These are phyloP conservation scores for Magnolia officinalis DNA, from an alignment of 164 flowering plant genomes.

Conservation along the genomic window DNA sequence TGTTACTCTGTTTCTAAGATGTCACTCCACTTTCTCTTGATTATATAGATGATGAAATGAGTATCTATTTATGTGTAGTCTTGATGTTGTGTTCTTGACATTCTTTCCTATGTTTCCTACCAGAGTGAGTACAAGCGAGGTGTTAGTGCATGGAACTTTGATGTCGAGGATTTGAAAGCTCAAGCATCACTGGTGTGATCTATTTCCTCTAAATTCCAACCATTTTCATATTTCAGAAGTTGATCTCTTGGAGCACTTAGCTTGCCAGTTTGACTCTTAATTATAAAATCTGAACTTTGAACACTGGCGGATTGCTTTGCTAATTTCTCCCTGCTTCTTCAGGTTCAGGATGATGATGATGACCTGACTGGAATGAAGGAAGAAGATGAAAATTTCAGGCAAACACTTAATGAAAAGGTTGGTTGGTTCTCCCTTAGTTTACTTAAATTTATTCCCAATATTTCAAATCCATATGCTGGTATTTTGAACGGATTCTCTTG, in stretches of 20 bases:
- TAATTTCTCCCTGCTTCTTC: conserved; percentile 10
- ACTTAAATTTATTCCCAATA: background rate
- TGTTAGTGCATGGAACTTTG: conserved; percentile 99
- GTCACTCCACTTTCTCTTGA: background rate
- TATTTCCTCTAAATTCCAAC: background rate
- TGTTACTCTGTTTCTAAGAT: background rate
- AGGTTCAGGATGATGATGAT: conserved; percentile 90
- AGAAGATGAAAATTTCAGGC: conserved; percentile 42
- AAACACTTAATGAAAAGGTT: conserved; percentile 44
- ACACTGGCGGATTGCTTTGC: background rate
- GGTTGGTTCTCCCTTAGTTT: background rate
- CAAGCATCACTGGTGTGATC: conserved; percentile 85
- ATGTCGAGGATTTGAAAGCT: conserved; percentile 83
- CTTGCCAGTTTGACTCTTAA: background rate
- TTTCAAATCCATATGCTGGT: background rate
- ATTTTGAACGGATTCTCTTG: background rate
- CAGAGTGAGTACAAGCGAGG: conserved; percentile 99
- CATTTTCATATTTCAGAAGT: background rate
- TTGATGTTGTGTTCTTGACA: background rate
- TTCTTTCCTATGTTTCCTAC: conserved; percentile 5
- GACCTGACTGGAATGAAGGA: conserved; percentile 42
- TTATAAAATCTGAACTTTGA: background rate
- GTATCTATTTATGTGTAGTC: background rate
- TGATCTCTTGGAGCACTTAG: background rate
- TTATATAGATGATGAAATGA: background rate